phyloP scores from a whole-genome alignment of 2,329 filamentous ascomycete species.

The Sarocladiaceae sp. region DNA sequence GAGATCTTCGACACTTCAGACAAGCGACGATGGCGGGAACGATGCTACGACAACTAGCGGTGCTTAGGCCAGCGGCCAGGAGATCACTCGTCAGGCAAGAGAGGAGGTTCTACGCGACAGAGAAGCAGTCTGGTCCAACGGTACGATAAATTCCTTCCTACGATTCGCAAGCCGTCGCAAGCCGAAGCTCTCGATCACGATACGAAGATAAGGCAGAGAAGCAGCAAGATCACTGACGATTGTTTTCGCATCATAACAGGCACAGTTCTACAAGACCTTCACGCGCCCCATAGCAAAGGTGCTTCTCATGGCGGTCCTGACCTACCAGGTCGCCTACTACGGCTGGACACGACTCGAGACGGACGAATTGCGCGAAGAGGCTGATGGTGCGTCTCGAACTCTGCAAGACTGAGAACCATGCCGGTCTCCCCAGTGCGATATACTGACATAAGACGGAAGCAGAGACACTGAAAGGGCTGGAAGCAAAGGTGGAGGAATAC shows the following conservation, averaged over 20 bases:
- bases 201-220: background rate
- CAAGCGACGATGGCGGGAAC: background rate
- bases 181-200: background rate
- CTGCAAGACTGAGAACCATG: background rate
- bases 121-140: constrained; percentile 10
- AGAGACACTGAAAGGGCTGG: constrained; percentile 31
- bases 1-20: background rate
- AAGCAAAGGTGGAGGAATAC: constrained; percentile 32
- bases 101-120: constrained; percentile 3
- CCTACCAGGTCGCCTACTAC: constrained; percentile 75
- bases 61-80: background rate
- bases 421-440: background rate
- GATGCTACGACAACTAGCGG: background rate
- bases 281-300: constrained; percentile 70
- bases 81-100: background rate
- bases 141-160: background rate
- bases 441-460: background rate
- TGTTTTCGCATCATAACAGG: constrained; percentile 34
- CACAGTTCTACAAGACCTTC: constrained; percentile 71
- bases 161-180: background rate
- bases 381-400: constrained; percentile 42
- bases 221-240: background rate
- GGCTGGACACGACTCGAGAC: constrained; percentile 70
- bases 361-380: constrained; percentile 60
- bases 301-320: constrained; percentile 69